Evolutionary conservation across 805 yeast species (phyloP).

Genomic region (Nakazawaea ambrosiae): DNA sequence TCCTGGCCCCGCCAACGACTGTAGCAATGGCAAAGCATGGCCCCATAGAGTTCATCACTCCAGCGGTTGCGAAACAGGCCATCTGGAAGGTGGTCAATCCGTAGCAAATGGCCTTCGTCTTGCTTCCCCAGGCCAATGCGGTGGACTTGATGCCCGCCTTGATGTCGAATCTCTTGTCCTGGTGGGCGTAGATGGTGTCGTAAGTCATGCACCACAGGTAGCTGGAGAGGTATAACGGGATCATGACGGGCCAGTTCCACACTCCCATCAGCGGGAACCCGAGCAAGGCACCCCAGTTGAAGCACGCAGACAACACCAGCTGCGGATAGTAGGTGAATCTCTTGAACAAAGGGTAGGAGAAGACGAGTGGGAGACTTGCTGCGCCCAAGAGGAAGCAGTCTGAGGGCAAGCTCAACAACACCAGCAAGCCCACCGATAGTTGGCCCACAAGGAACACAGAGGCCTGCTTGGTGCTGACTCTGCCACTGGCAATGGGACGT

Average conservation of each 20-base stretch:
- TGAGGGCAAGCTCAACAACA: constrained; percentile 65
- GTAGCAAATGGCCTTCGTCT: constrained; percentile 62
- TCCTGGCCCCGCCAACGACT: constrained; percentile 59
- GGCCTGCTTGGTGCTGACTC: constrained; percentile 69
- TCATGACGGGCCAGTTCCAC: constrained; percentile 67
- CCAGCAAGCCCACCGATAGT: constrained; percentile 63
- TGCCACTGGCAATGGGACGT: constrained; percentile 89
- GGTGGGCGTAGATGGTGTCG: constrained; percentile 97
- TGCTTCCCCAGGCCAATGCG: constrained; percentile 89
- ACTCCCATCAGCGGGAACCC: constrained; percentile 97
- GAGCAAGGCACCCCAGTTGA: constrained; percentile 89
- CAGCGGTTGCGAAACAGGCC: constrained; percentile 57
- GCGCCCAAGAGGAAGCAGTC: constrained; percentile 83
- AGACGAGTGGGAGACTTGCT: constrained; percentile 68
- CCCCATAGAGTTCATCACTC: constrained; percentile 72
- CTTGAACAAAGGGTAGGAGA: constrained; percentile 88
- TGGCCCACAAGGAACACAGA: constrained; percentile 65
- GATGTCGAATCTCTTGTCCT: constrained; percentile 84
- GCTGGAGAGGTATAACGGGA: constrained; percentile 69
- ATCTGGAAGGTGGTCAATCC: constrained; percentile 65
- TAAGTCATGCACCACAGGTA: constrained; percentile 92
- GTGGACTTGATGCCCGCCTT: constrained; percentile 92
- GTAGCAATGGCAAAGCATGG: constrained; percentile 74
- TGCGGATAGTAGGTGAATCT: constrained; percentile 96
- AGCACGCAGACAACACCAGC: constrained; percentile 69